Percentiles rank a stretch among this genome's conserved stretches.
Conservation (phyloP, 225 moss, liverwort and hornwort species). For the Sphagnum tenellum region DNA sequence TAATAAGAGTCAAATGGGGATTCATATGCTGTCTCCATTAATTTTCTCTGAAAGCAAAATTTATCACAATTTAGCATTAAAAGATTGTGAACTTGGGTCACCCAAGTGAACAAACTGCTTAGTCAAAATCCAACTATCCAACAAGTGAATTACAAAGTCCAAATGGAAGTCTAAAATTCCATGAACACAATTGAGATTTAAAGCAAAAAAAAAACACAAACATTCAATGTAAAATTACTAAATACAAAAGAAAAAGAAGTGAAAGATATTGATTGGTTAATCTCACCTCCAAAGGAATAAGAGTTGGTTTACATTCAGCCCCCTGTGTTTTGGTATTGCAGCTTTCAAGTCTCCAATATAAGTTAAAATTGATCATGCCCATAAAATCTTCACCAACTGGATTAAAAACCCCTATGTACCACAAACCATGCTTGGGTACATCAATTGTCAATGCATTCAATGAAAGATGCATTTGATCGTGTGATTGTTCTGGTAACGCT, state of each 20-base stretch:
- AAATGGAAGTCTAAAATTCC: no score
- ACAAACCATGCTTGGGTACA: conserved; percentile 59
- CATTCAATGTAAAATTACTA: neutral
- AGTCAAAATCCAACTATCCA: no score
- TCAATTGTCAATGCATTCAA: conserved; percentile 11
- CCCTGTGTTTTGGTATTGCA: conserved; percentile 13
- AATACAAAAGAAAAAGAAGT: neutral
- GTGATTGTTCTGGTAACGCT: conserved; percentile 29
- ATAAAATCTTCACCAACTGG: neutral
- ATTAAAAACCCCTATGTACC: conserved; percentile 63
- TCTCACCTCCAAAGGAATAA: conserved; percentile 42
- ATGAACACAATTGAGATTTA: no score
- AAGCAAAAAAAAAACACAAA: no score
- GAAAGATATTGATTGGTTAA: neutral
- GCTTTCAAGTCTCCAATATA: conserved; percentile 41
- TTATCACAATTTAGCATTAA: no score
- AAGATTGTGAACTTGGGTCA: no score
- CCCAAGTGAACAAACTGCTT: no score
- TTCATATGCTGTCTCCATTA: conserved; percentile 34
- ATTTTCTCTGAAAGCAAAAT: conserved; percentile 41
- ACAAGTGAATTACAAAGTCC: no score
- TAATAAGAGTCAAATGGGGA: conserved; percentile 79
- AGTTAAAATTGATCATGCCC: conserved; percentile 23
- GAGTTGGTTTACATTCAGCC: conserved; percentile 24
- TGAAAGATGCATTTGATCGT: no score